phyloP scores from a whole-genome alignment of 345 rosid genomes.

The Turnera subulata region DNA sequence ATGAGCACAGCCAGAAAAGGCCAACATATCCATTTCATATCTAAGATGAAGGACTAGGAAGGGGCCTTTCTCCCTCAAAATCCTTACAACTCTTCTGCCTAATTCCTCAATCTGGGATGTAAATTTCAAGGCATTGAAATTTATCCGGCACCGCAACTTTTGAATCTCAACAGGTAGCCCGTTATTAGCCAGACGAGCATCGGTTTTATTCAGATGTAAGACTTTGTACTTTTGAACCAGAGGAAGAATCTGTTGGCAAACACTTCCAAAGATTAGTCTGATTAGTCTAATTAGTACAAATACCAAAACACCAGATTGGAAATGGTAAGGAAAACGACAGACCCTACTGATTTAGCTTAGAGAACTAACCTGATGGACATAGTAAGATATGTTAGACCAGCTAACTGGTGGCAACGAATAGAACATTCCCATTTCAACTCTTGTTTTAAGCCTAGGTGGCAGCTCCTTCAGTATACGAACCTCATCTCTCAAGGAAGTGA shows the following conservation, averaged over 20 bases:
- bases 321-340: background rate
- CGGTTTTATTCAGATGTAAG: slow-evolving; percentile 80
- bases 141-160: slow-evolving; percentile 85
- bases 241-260: slow-evolving; percentile 76
- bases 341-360: background rate
- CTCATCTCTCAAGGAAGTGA: slow-evolving; percentile 81
- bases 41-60: slow-evolving; percentile 90
- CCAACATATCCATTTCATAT: slow-evolving; percentile 98
- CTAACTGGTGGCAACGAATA: slow-evolving; percentile 78
- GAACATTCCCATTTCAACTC: slow-evolving; percentile 63
- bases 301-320: background rate
- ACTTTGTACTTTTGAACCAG: slow-evolving; percentile 76
- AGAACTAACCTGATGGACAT: slow-evolving; percentile 56
- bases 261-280: slow-evolving; percentile 12
- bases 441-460: slow-evolving; percentile 73
- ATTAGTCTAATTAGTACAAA: background rate
- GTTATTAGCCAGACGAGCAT: slow-evolving; percentile 88
- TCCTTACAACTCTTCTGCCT: slow-evolving; percentile 62
- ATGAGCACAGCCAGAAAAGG: slow-evolving; percentile 93
- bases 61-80: slow-evolving; percentile 80
- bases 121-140: slow-evolving; percentile 73
- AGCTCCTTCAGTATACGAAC: slow-evolving; percentile 79
- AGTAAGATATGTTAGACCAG: slow-evolving; percentile 92
- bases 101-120: slow-evolving; percentile 78
- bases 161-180: slow-evolving; percentile 74